Conservation (phyloP, 495 filamentous ascomycete species). For the Aspergillus wentii region DNA sequence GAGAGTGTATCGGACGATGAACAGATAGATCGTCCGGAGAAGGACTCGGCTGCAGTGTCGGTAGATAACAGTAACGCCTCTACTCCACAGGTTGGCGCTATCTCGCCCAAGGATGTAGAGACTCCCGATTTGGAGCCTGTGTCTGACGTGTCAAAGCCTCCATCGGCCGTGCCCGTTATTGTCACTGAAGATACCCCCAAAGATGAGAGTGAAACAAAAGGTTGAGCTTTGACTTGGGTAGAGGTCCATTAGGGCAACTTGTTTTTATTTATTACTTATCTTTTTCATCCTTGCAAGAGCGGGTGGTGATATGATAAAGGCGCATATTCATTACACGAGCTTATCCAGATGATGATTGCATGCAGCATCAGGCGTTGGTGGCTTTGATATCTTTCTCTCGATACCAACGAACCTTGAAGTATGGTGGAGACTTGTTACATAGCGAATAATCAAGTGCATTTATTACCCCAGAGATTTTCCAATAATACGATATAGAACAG, state of each 20-base stretch:
- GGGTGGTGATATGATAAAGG: background rate
- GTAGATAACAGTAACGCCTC: background rate
- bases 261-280: background rate
- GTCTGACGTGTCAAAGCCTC: background rate
- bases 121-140: background rate
- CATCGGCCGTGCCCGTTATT: background rate
- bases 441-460: too few species aligned
- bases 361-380: too few species aligned
- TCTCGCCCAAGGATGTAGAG: background rate
- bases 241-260: background rate
- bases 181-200: background rate
- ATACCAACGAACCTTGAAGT: too few species aligned
- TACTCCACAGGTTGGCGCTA: background rate
- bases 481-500: too few species aligned
- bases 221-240: background rate
- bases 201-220: conserved; percentile 1
- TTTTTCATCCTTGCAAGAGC: background rate
- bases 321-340: too few species aligned
- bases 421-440: too few species aligned
- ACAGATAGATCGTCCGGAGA: too few species aligned
- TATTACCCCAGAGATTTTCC: too few species aligned
- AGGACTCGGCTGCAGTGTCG: background rate
- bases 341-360: too few species aligned
- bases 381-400: too few species aligned
- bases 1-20: too few species aligned